Percentiles rank a stretch among this genome's conserved stretches.
phyloP scores from a whole-genome alignment of 805 yeast species.

The Candida boleticola region DNA sequence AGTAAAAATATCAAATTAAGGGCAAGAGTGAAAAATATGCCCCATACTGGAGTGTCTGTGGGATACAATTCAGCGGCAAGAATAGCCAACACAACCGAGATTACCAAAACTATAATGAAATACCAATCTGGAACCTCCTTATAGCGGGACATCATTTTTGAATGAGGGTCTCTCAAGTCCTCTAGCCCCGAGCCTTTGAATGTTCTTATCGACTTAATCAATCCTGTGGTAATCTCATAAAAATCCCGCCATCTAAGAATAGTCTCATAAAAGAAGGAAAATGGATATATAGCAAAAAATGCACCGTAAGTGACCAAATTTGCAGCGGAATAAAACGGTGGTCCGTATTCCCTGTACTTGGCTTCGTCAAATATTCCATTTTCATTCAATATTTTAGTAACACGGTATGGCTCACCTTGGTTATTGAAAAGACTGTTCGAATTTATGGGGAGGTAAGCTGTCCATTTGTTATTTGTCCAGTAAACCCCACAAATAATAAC shows the following conservation, averaged over 20 bases:
- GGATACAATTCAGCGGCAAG: slow-evolving; percentile 32
- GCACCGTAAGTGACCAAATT: slow-evolving; percentile 50
- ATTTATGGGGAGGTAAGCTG: slow-evolving; percentile 9
- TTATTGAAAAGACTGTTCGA: slow-evolving; percentile 4
- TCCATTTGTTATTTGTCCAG: slow-evolving; percentile 11
- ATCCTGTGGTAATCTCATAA: background rate
- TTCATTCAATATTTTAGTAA: background rate
- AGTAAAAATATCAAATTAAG: slow-evolving; percentile 20
- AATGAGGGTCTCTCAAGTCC: slow-evolving; percentile 29
- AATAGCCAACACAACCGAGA: slow-evolving; percentile 29
- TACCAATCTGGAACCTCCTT: slow-evolving; percentile 39
- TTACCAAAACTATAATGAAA: slow-evolving; percentile 20
- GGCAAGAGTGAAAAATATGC: slow-evolving; percentile 17
- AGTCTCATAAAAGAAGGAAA: slow-evolving; percentile 19
- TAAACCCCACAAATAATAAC: slow-evolving; percentile 7
- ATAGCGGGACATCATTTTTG: slow-evolving; percentile 28
- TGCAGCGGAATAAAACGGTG: slow-evolving; percentile 58
- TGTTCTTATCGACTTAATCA: background rate
- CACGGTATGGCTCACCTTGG: background rate
- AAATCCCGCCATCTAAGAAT: slow-evolving; percentile 9
- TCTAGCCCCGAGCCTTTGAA: slow-evolving; percentile 12
- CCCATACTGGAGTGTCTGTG: slow-evolving; percentile 25
- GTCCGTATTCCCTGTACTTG: slow-evolving; percentile 47
- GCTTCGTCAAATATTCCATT: slow-evolving; percentile 28
- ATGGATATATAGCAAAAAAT: slow-evolving; percentile 26